Base-by-base conservation (phyloP, 2,329 filamentous ascomycete genomes). In the Microcyclospora pomicola region DNA sequence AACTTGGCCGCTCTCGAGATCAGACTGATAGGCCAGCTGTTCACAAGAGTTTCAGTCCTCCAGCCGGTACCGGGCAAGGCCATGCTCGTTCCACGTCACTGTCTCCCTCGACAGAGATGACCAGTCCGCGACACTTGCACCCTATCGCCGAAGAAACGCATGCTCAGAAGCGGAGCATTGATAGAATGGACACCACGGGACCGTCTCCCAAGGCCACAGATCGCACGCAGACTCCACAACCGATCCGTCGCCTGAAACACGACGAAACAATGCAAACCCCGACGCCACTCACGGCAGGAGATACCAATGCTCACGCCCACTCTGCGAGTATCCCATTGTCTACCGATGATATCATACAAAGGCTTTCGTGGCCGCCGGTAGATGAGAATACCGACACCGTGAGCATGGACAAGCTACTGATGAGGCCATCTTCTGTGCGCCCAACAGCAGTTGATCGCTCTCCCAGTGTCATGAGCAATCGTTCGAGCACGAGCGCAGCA, bases 361-460 rank as follows among this genome's bases (percentile, higher is more conserved):
- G 54, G 44, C 42, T 59, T 49, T 30, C 56, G 58, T 47, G 56
- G 61, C 63, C 44, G 5, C 42, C 55, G n/a, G 51, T 63, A 9
- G 59, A 69, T 47, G 67, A 71, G 50, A 62, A 64, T 38, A 60
- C 61, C 40, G 65, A 64, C 35, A 61, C 58, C 36, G 54, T 61
- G 39, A 57, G 62, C 39, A 55, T 66, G 37, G 59, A 71, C 42
- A 57, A 62, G 19, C 55, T 52, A 37, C 53, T 62, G 40, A 29
- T 42, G 16, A 41, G 41, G 11, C 44, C 49, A 31, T 37, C 43
- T 1, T 39, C 42, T 6, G 38, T 16, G 12, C 35, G 29, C 7
- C 19, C 19, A 11, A 39, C 38, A 30, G 50, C 55, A 33, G 49
- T 51, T 27, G 55, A 57, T 31, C 45, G 58, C 13, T 60, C 63